A percentile compares a stretch with the other conserved stretches of the same genome.
Conservation (phyloP, 805 yeast genomes). For the Metschnikowia lochheadii region DNA sequence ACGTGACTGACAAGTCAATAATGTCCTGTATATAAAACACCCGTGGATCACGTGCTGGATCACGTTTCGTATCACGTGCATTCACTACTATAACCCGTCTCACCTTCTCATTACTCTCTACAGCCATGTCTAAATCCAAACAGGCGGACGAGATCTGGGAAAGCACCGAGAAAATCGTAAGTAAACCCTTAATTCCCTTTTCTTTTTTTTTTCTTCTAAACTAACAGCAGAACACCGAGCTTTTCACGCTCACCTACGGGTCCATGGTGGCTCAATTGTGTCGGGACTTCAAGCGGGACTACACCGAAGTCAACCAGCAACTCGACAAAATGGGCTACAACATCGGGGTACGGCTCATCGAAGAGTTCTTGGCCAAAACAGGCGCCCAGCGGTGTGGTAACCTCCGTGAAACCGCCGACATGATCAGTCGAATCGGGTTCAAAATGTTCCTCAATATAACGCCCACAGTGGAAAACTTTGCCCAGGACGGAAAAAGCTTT, state of each 20-base stretch:
- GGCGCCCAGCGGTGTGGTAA: slow-evolving; percentile 78
- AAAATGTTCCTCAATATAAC: slow-evolving; percentile 80
- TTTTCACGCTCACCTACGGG: slow-evolving; percentile 93
- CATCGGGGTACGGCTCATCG: slow-evolving; percentile 86
- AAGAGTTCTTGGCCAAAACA: slow-evolving; percentile 86
- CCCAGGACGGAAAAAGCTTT: slow-evolving; percentile 69
- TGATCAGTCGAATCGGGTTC: slow-evolving; percentile 82
- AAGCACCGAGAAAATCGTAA: slow-evolving; percentile 75
- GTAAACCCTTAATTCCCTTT: slow-evolving; percentile 23
- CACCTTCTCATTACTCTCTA: background rate
- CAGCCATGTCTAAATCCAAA: slow-evolving; percentile 16
- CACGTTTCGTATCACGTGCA: background rate
- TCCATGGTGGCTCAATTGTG: slow-evolving; percentile 89
- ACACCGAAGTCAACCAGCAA: slow-evolving; percentile 73
- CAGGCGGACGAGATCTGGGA: slow-evolving; percentile 90
- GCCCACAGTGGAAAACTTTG: slow-evolving; percentile 75
- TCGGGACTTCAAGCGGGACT: slow-evolving; percentile 73
- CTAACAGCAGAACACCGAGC: slow-evolving; percentile 67
- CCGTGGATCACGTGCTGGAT: no score
- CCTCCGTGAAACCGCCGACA: slow-evolving; percentile 84
- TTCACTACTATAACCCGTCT: background rate
- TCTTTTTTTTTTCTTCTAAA: background rate
- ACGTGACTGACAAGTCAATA: background rate
- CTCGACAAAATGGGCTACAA: slow-evolving; percentile 92
- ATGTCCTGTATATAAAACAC: no score